Percentiles rank a stretch among this genome's conserved stretches.
Conservation (phyloP, 441 rosid species). For the Gossypium davidsonii region DNA sequence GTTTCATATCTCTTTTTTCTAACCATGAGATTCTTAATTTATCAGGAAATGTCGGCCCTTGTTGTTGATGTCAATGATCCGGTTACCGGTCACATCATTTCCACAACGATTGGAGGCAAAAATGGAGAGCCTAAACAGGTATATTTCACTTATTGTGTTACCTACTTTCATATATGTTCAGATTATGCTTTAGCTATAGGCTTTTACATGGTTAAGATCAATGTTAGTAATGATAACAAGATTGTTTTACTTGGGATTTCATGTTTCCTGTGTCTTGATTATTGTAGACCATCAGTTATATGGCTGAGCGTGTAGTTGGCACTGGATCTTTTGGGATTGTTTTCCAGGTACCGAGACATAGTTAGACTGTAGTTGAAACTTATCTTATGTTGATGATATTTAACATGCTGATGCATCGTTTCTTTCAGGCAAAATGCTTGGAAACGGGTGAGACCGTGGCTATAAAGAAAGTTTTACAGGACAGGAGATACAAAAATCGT, state of each 20-base stretch:
- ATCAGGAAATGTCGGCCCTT: conserved; percentile 70
- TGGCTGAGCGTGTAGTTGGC: conserved; percentile 97
- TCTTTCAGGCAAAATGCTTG: conserved; percentile 73
- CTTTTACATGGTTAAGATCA: background rate
- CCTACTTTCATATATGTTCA: background rate
- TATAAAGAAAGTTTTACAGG: conserved; percentile 92
- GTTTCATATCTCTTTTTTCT: background rate
- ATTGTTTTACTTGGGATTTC: background rate
- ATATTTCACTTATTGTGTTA: background rate
- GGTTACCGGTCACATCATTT: conserved; percentile 86
- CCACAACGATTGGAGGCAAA: conserved; percentile 91
- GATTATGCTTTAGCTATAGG: background rate
- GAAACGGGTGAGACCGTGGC: conserved; percentile 96
- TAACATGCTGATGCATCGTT: conserved; percentile 4
- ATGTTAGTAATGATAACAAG: background rate
- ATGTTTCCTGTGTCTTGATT: conserved; percentile 12
- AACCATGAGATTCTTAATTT: conserved; percentile 13
- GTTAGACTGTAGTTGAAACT: background rate
- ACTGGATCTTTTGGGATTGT: conserved; percentile 95
- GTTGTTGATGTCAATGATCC: conserved; percentile 71
- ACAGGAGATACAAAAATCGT: conserved; percentile 85
- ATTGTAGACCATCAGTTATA: conserved; percentile 83
- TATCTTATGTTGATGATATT: background rate
- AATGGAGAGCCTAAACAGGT: conserved; percentile 95
- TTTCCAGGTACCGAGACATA: conserved; percentile 50